These are phyloP conservation scores for Cynara cardunculus DNA, from an alignment of 129 eudicot genomes.

Conservation along the genomic window DNA sequence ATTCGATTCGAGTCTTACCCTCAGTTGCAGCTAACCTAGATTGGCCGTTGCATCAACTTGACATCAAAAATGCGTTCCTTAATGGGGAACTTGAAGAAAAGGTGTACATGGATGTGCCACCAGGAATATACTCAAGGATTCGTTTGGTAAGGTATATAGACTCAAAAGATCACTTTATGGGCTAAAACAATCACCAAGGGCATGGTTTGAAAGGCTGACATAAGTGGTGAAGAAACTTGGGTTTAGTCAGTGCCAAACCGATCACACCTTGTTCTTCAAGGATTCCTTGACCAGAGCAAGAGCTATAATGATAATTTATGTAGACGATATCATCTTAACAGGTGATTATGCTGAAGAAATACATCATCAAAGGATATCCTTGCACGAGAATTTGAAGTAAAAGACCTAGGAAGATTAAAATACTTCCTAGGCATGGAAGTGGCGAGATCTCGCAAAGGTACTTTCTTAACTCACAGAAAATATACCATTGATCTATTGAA, in stretches of 20 bases:
- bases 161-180: not conserved
- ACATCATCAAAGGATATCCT: no score
- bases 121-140: not conserved
- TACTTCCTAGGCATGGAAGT: no score
- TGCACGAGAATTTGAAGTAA: no score
- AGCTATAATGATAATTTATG: not conserved
- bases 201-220: not conserved
- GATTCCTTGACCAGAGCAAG: not conserved
- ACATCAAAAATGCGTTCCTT: not conserved
- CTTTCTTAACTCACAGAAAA: no score
- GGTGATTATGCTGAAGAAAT: not conserved
- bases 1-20: not conserved
- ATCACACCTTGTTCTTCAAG: not conserved
- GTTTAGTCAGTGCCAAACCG: not conserved
- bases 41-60: not conserved
- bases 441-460: no score
- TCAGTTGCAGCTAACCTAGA: not conserved
- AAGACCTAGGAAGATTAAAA: no score
- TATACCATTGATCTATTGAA: no score
- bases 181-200: not conserved
- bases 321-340: not conserved
- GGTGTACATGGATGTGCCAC: not conserved
- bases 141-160: not conserved
- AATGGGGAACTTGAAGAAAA: not conserved
- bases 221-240: not conserved